Percentiles rank a stretch among this genome's conserved stretches.
Conservation (phyloP, 2,329 filamentous ascomycete species). For the Beauveria caledonica region DNA sequence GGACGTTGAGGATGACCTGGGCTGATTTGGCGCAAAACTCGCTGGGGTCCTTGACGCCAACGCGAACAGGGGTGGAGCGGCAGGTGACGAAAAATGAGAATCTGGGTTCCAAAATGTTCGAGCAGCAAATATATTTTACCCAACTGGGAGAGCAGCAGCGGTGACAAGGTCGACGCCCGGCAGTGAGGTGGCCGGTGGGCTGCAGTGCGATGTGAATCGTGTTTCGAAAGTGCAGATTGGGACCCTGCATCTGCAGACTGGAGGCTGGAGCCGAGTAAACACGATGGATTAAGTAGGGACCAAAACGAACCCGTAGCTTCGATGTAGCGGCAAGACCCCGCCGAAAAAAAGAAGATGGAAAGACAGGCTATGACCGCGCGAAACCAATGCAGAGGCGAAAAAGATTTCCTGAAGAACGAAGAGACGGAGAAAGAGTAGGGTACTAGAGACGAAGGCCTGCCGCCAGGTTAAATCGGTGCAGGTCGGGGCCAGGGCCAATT, state of each 20-base stretch:
- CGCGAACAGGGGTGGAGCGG: background rate
- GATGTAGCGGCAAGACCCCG: background rate
- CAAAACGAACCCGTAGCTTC: background rate
- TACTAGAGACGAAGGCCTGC: background rate
- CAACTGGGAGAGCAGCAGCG: background rate
- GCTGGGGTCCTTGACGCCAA: background rate
- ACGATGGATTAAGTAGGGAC: background rate
- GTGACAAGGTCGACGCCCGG: background rate
- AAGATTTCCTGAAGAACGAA: background rate
- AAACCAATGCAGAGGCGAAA: background rate
- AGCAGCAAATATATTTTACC: background rate
- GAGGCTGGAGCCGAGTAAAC: background rate
- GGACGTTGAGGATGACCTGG: conserved; percentile 3
- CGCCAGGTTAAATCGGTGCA: background rate
- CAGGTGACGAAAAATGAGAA: background rate
- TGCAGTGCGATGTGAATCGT: conserved; percentile 9
- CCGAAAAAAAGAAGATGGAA: background rate
- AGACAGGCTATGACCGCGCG: background rate
- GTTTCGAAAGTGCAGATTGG: conserved; percentile 5
- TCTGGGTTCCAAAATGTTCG: background rate
- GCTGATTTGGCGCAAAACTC: background rate
- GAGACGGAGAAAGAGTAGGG: background rate
- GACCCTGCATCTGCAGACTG: conserved; percentile 3
- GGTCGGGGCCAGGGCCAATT: background rate
- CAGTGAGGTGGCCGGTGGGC: background rate